These are phyloP conservation scores for Trypanosoma congolense DNA, from an alignment of 208 protist species.

Conservation along the genomic window DNA sequence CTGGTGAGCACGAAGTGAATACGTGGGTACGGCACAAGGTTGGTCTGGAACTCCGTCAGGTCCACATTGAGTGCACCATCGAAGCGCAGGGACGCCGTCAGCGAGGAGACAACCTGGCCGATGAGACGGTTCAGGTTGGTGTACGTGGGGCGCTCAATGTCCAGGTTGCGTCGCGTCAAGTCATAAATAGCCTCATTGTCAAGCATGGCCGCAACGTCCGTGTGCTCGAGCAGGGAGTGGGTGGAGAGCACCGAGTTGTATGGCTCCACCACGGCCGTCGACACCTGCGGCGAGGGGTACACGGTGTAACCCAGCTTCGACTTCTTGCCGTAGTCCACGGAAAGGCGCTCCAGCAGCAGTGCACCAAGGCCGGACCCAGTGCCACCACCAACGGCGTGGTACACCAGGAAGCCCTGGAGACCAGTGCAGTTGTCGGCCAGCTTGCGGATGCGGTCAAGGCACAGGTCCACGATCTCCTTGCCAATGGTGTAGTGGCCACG, in stretches of 20 bases:
- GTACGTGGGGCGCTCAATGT: constrained; percentile 94
- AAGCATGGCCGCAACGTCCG: constrained; percentile 91
- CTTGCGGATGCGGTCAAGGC: constrained; percentile 95
- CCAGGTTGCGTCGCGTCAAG: constrained; percentile 90
- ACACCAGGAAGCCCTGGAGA: constrained; percentile 98
- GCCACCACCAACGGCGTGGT: constrained; percentile 98
- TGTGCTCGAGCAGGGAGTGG: constrained; percentile 94
- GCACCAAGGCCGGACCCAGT: constrained; percentile 97
- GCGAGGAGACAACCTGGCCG: constrained; percentile 92
- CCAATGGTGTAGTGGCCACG: constrained; percentile 98
- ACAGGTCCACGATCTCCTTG: constrained; percentile 95
- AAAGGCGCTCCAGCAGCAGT: constrained; percentile 96
- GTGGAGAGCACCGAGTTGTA: constrained; percentile 97
- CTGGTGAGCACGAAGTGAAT: constrained; percentile 95
- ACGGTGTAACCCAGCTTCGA: constrained; percentile 95
- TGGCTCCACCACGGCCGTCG: constrained; percentile 95
- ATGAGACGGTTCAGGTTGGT: constrained; percentile 96
- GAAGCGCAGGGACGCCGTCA: constrained; percentile 95
- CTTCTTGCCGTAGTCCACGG: constrained; percentile 98
- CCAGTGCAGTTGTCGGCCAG: constrained; percentile 96
- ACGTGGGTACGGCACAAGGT: constrained; percentile 96
- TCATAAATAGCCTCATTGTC: constrained; percentile 98
- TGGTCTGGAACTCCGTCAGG: constrained; percentile 96
- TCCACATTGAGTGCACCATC: constrained; percentile 95
- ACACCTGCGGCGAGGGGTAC: constrained; percentile 94